Evolutionary conservation across 73 alveolate genomes (phyloP).

Genomic region (Tetrahymena elliotti): DNA sequence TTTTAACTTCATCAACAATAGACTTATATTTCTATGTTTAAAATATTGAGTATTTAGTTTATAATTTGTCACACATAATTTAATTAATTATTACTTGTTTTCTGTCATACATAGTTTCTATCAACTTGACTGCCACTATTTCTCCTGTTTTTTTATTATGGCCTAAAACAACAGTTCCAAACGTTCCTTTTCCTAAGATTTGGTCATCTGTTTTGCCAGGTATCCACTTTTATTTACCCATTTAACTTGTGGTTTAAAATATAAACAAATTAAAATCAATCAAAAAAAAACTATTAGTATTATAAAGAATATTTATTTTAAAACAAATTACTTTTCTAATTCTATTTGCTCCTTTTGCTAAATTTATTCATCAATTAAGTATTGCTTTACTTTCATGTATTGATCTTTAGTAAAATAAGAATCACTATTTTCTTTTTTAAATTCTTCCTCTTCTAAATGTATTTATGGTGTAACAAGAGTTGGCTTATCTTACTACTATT

Average conservation of each 20-base stretch:
- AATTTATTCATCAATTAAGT: neutral
- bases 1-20: conserved; percentile 49
- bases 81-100: neutral
- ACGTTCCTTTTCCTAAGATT: conserved; percentile 85
- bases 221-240: neutral
- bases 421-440: neutral
- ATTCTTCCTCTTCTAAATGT: neutral
- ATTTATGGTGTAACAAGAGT: neutral
- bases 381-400: neutral
- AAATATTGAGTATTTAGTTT: neutral
- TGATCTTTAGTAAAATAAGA: neutral
- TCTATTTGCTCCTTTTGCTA: neutral
- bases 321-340: neutral
- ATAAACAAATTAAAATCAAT: neutral
- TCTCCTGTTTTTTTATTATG: conserved; percentile 67
- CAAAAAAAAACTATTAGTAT: no score
- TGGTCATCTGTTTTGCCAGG: conserved; percentile 48
- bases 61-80: no score
- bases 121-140: conserved; percentile 69
- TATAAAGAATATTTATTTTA: no score
- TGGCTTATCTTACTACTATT: neutral
- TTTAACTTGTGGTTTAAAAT: neutral
- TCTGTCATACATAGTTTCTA: conserved; percentile 9
- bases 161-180: conserved; percentile 88
- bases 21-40: conserved; percentile 38